Evolutionary conservation across 352 stramenopile species (phyloP), one percentile per base, ranked within the genome.

Genomic region (Blastocystis sp.): DNA sequence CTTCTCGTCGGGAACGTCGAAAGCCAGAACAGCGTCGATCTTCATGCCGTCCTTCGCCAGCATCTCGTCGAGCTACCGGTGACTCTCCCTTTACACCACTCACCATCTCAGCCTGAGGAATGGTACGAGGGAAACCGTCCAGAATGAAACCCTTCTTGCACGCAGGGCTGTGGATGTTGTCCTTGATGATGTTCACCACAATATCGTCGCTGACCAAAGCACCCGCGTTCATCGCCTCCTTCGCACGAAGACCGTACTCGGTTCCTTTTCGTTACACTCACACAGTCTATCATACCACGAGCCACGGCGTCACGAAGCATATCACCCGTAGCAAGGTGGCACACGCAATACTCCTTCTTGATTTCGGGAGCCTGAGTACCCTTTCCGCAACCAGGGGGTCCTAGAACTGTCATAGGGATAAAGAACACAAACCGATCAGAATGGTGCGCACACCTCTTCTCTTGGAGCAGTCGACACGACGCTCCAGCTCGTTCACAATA

Each of bases 121-220:
- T 92, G 36, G 96, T 99, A 86, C 97, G 94, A 61, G 97, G 97
- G 90, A 99, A 99, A 49, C 97, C 97, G 89, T 99, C 97, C 8
- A 99, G 90, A 88, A 99, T 98, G 88, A 99, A 99, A 44, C 97
- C 96, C 88, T 96, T 96, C 84, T 92, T 90, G 90, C 96, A 99
- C 57, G 98, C 96, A 2, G 92, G 91, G 84, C 92, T 93, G 87
- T 97, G 91, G 90, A 99, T 97, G 56, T 95, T 94, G 87, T 99
- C 96, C 87, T 96, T 94, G 87, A 99, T 98, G 89, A 99, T 98
- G 53, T 95, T 96, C 49, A 98, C 96, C 32, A 99, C 95, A 87
- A 99, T 97, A 87, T 99, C 96, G 88, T 99, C 96, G 48, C 91
- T 92, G 54, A 97, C 94, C 57, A 97, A 92, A 40, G 87, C 61